Percentiles rank a stretch among this genome's conserved stretches.
phyloP scores from a whole-genome alignment of 192 early-diverging fungal species.

The Spizellomyces punctatus region DNA sequence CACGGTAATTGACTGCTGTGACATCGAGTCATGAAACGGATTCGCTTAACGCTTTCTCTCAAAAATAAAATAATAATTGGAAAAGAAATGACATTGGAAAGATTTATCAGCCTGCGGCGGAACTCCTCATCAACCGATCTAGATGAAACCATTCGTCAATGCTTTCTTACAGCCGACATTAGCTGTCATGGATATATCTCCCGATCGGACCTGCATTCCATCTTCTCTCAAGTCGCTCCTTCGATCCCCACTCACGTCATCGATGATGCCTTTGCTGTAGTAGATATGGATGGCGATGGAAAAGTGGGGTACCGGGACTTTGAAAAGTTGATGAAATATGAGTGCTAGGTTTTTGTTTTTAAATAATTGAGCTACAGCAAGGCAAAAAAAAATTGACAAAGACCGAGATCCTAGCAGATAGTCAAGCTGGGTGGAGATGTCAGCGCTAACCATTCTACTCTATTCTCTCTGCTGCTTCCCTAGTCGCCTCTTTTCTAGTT shows the following conservation, averaged over 20 bases:
- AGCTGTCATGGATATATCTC: conserved; percentile 39
- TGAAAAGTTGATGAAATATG: conserved; percentile 29
- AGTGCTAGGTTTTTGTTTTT: background rate
- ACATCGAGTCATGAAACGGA: background rate
- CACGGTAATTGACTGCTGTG: background rate
- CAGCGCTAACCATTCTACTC: too few species aligned
- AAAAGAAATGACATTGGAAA: conserved; percentile 32
- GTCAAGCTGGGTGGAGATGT: too few species aligned
- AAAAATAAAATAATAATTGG: background rate
- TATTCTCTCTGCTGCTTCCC: too few species aligned
- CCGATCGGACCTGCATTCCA: conserved; percentile 10
- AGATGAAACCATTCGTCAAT: conserved; percentile 32
- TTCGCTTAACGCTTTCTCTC: background rate
- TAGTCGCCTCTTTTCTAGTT: too few species aligned
- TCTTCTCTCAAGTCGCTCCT: conserved; percentile 17
- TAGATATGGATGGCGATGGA: conserved; percentile 35
- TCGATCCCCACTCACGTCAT: conserved; percentile 16
- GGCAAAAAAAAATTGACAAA: too few species aligned
- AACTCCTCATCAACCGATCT: conserved; percentile 6
- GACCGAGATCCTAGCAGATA: too few species aligned
- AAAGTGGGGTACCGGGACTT: conserved; percentile 42
- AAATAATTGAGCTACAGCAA: too few species aligned
- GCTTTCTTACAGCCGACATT: conserved; percentile 36
- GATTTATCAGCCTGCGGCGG: conserved; percentile 24
- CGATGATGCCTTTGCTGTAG: conserved; percentile 32